Percentiles rank a stretch among this genome's conserved stretches.
Evolutionary conservation across 768 basidiomycete genomes (phyloP).

Genomic region (Boletus coccyginus): DNA sequence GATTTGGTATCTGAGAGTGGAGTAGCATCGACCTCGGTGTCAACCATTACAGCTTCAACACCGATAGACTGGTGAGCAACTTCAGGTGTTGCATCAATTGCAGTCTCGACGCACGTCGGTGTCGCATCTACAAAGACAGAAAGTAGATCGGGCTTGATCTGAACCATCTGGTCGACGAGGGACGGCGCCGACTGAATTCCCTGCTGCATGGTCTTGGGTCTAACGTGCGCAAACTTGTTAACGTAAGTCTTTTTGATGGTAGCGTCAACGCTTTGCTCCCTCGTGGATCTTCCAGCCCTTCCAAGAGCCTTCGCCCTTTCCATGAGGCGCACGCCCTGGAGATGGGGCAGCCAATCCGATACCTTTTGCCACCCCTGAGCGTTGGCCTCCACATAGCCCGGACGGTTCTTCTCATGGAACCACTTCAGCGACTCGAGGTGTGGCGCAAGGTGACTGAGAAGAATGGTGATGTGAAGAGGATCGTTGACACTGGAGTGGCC

Average conservation of each 20-base stretch:
- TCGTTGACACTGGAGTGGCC: constrained; percentile 74
- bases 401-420: constrained; percentile 78
- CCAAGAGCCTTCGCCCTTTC: constrained; percentile 50
- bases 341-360: constrained; percentile 65
- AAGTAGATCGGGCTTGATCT: constrained; percentile 36
- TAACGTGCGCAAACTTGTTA: constrained; percentile 41
- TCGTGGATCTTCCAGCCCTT: constrained; percentile 17
- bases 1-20: constrained; percentile 16
- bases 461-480: constrained; percentile 65
- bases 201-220: constrained; percentile 35
- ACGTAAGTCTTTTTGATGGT: constrained; percentile 39
- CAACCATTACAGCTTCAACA: constrained; percentile 25
- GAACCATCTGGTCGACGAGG: constrained; percentile 37
- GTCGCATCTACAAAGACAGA: constrained; percentile 53
- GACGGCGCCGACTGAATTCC: constrained; percentile 38
- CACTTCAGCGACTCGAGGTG: constrained; percentile 65
- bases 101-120: constrained; percentile 43
- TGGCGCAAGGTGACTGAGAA: constrained; percentile 77
- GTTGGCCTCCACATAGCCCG: constrained; percentile 64
- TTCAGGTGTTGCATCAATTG: constrained; percentile 44
- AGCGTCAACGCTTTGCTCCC: constrained; percentile 52
- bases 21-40: constrained; percentile 35
- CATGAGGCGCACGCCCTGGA: constrained; percentile 61
- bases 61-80: constrained; percentile 33
- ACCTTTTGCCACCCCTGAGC: constrained; percentile 68